These are phyloP conservation scores for Raphanus hybrid DNA, from an alignment of 441 rosid species.

Conservation along the genomic window DNA sequence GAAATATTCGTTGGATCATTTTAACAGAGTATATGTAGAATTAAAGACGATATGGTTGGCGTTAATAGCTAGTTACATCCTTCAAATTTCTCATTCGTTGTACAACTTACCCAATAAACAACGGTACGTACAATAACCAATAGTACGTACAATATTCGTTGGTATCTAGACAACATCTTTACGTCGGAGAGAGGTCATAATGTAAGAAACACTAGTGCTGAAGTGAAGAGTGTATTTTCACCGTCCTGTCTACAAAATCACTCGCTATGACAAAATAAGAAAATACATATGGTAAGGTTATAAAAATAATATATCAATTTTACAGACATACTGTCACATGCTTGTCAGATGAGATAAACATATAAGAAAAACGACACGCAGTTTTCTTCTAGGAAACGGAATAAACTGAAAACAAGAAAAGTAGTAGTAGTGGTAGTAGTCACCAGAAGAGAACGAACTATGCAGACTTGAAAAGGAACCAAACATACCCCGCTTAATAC, in stretches of 20 bases:
- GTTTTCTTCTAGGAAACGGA: not conserved
- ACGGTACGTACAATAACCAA: too few relatives aligned
- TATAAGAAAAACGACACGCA: not conserved
- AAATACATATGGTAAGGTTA: not conserved
- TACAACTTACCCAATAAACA: too few relatives aligned
- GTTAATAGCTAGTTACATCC: not conserved
- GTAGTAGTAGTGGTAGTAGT: not conserved
- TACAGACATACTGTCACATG: not conserved
- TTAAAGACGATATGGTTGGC: not conserved
- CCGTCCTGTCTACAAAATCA: too few relatives aligned
- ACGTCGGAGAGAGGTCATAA: too few relatives aligned
- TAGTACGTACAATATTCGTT: too few relatives aligned
- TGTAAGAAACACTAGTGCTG: too few relatives aligned
- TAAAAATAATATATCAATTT: not conserved
- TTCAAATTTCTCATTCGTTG: not conserved
- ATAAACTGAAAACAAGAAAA: not conserved
- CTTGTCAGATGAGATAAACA: not conserved
- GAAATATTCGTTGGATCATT: not conserved
- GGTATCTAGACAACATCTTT: too few relatives aligned
- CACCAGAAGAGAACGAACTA: slow-evolving; percentile 8
- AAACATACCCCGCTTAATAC: slow-evolving; percentile 34
- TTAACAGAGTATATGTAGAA: too few relatives aligned
- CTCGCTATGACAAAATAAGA: not conserved
- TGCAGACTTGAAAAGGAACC: slow-evolving; percentile 21
- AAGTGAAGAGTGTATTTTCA: too few relatives aligned